Evolutionary conservation across 192 early-diverging fungal species (phyloP).

Genomic region (Linnemannia zychae): DNA sequence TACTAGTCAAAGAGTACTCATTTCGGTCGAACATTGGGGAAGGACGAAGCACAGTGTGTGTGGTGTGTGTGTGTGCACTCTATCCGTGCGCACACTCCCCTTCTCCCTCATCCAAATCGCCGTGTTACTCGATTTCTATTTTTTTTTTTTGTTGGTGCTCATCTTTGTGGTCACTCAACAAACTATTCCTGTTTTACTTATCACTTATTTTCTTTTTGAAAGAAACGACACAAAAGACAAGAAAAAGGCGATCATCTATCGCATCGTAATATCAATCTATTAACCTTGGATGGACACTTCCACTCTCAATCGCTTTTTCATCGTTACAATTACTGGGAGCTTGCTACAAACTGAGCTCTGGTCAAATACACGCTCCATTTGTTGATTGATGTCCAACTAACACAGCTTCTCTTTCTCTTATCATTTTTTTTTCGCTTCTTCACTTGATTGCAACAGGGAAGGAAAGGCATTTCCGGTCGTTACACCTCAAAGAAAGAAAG

Average conservation of each 20-base stretch:
- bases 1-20: neutral
- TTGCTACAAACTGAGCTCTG: too few relatives aligned
- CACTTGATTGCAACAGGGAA: too few relatives aligned
- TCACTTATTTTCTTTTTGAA: neutral
- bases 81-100: slow-evolving; percentile 2
- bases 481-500: too few relatives aligned
- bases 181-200: neutral
- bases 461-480: too few relatives aligned
- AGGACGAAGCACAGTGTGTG: neutral
- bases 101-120: neutral
- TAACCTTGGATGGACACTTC: neutral
- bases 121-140: neutral
- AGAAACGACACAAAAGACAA: neutral
- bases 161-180: neutral
- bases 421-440: too few relatives aligned
- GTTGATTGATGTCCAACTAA: too few relatives aligned
- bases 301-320: neutral
- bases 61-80: neutral
- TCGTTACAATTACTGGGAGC: too few relatives aligned
- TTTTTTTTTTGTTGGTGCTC: neutral
- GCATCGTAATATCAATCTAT: neutral
- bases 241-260: neutral
- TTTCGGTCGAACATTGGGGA: neutral
- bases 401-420: too few relatives aligned
- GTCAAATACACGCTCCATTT: too few relatives aligned